Evolutionary conservation across 352 stramenopile genomes (phyloP), one percentile per base, ranked within the genome.

Genomic region (Blastocystis sp.): DNA sequence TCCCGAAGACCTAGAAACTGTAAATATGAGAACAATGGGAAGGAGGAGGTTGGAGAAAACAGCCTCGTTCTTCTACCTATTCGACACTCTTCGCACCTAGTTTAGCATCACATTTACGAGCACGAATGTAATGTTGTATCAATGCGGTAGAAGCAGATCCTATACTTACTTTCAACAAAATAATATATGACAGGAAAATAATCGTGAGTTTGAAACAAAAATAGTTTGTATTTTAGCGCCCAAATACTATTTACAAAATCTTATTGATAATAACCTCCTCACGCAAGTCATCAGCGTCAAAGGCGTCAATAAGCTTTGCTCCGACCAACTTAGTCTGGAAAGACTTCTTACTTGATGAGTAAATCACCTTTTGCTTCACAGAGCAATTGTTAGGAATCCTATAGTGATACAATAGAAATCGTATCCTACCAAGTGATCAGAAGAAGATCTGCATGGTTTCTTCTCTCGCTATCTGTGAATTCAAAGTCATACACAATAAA

Each of bases 311-410:
- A n/a, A 84, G 64, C 73, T 84, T 84, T 2, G 47, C 34, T 26
- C 77, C 77, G 47, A 88, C 62, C 18, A 79, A 20, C 66, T 79
- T 76, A 0, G 62, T 63, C 29, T 77, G 56, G 66, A 88, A 88
- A 20, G 77, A 50, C 62, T 79, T 76, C 66, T 88, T 76, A 43
- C 77, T 79, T 3, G 77, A 88, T 11, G 77, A 88, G 66, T 76
- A 88, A 56, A 88, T 56, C 62, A 88, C 77, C 47, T 79, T 88
- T 37, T 88, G 77, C 66, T 79, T 88, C 62, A 88, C 66, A 63
- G 37, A 76, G 66, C 77, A 79, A 54, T 88, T 88, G 29, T 88
- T 61, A n/a, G 77, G 77, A 76, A 59, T 79, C 77, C 77, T 88
- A 88, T 5, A 6, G 2, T 20, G 34, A 50, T n/a, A 55, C 4